Evolutionary conservation across 2,329 filamentous ascomycete genomes (phyloP).

Genomic region (Niveomyces coronatus): DNA sequence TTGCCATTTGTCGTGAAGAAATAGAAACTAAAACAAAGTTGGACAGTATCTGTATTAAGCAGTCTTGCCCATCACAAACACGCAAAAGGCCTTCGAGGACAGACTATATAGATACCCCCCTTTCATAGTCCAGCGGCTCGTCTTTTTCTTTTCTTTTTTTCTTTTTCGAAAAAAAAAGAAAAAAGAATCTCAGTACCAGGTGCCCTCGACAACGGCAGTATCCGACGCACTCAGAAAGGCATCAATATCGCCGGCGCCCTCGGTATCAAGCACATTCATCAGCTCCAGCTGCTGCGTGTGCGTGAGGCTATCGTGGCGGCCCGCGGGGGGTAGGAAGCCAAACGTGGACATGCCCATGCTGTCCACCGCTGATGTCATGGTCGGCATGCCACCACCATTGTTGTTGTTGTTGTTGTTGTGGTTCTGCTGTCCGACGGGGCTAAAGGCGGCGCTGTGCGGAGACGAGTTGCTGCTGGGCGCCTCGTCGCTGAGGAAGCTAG

Average conservation of each 20-base stretch:
- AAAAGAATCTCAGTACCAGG: conserved; percentile 21
- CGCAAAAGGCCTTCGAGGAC: too few species aligned
- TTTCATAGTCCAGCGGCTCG: too few species aligned
- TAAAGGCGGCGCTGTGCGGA: conserved; percentile 20
- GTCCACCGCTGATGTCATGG: conserved; percentile 13
- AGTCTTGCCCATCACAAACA: too few species aligned
- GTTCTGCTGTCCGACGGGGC: conserved; percentile 16
- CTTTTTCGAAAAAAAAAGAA: background rate
- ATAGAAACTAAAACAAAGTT: too few species aligned
- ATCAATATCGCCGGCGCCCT: conserved; percentile 53
- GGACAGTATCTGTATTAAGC: too few species aligned
- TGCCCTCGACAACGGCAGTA: conserved; percentile 17
- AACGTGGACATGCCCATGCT: conserved; percentile 6
- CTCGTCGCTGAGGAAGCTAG: conserved; percentile 29
- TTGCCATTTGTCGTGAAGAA: too few species aligned
- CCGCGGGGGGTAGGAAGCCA: conserved; percentile 26
- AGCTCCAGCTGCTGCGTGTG: conserved; percentile 75
- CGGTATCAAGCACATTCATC: conserved; percentile 67
- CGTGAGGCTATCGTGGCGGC: conserved; percentile 59
- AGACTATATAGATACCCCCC: too few species aligned
- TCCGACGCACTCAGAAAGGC: conserved; percentile 39
- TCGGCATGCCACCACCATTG: conserved; percentile 20
- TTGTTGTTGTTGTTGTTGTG: too few species aligned
- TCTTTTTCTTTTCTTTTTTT: too few species aligned
- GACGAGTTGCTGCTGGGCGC: conserved; percentile 20